Evolutionary conservation across 257 asterid genomes (phyloP), one percentile per base, ranked within the genome.

Genomic region (Rhazya stricta): DNA sequence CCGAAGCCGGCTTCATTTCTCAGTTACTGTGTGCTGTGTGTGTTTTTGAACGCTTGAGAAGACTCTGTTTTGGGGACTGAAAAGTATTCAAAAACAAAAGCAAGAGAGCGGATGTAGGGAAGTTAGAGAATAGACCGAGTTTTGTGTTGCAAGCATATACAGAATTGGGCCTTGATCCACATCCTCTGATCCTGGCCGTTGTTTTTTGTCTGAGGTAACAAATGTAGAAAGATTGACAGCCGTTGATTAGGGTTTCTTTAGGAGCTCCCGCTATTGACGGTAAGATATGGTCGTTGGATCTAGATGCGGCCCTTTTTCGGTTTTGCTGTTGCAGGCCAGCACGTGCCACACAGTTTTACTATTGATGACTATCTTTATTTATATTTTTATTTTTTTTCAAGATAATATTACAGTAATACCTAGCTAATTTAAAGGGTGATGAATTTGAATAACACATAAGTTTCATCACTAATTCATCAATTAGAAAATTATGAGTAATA

Each of bases 1-100:
- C 84, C 74, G 84, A 81, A 72, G 86, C 86, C 76, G 85, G 88
- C 91, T 84, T 91, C 98, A 89, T 92, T 57, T 84, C 89, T 71
- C 82, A 75, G 83, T 18, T 77, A 51, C 25, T 27, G 80, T 69
- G 86, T 82, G 84, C 30, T 30, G 50, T 68, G 88, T 76, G 78
- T 79, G 76, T 76, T 71, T 76, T 81, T 67, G 10, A 75, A 83
- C 78, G 41, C 23, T 53, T 39, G 37, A 43, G 0, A 0, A 8
- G 13, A 43, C 48, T n/a, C n/a, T n/a, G n/a, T n/a, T n/a, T n/a
- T n/a, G n/a, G n/a, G 9, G 46, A 43, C 11, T 0, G 48, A 43
- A 32, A 13, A 15, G 63, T n/a, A 9, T 57, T 57, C 63, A 57
- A 57, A 57, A 57, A 25, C 6, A 5, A 57, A 27, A 62, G 37